Base-by-base conservation (phyloP, 2,329 filamentous ascomycete genomes). In the Hypocrella siamensis region DNA sequence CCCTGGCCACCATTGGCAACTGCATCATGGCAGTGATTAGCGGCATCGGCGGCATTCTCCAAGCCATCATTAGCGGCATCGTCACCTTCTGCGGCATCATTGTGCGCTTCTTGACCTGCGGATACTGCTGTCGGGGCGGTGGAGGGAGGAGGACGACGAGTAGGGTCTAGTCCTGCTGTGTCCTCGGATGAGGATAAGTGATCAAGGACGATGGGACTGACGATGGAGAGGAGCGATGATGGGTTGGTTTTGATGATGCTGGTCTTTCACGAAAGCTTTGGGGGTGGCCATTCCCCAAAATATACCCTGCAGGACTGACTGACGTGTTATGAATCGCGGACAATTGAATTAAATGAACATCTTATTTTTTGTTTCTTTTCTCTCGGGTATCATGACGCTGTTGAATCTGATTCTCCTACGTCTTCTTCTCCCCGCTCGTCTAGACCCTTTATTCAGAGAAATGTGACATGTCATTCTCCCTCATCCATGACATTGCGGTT, bases 1-100 rank as follows among this genome's bases (percentile, higher is more conserved):
- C 70, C 51, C 65, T 79, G 56, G 66, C 60, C 40, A 67, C 75
- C 44, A 75, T 82, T 52, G 78, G 77, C 33, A 60, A 59, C 40
- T 67, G 65, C 48, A 63, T 82, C 38, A 81, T 78, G 66, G 69
- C 70, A 46, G 65, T 83, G 45, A 65, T 83, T 42, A 67, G 70
- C 42, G 75, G 68, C 44, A 72, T 83, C 44, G 77, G 70, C 33
- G 51, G 56, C 40, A 69, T 81, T 54, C 58, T 78, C 32, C 67
- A 65, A 40, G 72, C 73, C 45, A 76, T 83, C 48, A 68, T 83
- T 53, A 65, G 64, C 51, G 79, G 71, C 46, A 55, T 82, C 45
- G 72, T 79, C 39, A 54, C 63, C 35, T 62, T 81, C 54, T 63
- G 74, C 53, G 65, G 68, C 50, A 72, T 78, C 53, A 61, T 82